Evolutionary conservation across 2,329 filamentous ascomycete species (phyloP), one percentile per base, ranked within the genome.

Genomic region (Pseudocercospora vitis): DNA sequence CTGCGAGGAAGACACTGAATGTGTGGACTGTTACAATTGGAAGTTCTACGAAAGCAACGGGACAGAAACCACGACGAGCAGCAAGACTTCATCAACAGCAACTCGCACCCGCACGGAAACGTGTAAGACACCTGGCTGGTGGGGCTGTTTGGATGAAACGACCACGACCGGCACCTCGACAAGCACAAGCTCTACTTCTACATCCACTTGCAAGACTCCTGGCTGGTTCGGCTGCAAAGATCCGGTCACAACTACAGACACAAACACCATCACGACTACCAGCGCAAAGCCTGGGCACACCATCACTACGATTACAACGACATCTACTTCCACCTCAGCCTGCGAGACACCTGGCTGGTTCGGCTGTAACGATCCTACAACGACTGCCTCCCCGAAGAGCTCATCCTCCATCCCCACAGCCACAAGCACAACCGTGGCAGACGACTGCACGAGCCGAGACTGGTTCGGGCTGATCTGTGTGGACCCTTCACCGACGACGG

Each of bases 21-120:
- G 94, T 69, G 84, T 88, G 33, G 94, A 99, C 70, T 97, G 92
- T 66, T 89, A 83, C 53, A 85, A 87, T 52, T 97, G 94, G 94
- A 95, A 96, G 66, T 95, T 91, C 78, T 95, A 89, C 67, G 87
- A 91, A 71, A 95, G 91, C 70, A 96, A 96, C 68, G 88, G 88
- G 24, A 94, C 88, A 1, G 87, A 91, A 1, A 90, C 85, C 0
- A 88, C 86, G 5, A 69, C 70, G 0, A 77, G 82, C 1, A 77
- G 75, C 2, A 78, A 80, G 0, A 81, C 80, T 1, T 79, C 81
- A 1, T 63, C 69, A 0, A 70, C 68, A 4, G 83, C 82, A 2
- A 87, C 83, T 2, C 73, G 80, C 48, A 91, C 86, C 1, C 80
- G 90, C 39, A 96, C 91, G 0, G 84, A 86, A 50, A 96, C 90